Conservation (phyloP, 371 early-diverging fungal genomes). For the Thermomucor indicae-seudaticae region DNA sequence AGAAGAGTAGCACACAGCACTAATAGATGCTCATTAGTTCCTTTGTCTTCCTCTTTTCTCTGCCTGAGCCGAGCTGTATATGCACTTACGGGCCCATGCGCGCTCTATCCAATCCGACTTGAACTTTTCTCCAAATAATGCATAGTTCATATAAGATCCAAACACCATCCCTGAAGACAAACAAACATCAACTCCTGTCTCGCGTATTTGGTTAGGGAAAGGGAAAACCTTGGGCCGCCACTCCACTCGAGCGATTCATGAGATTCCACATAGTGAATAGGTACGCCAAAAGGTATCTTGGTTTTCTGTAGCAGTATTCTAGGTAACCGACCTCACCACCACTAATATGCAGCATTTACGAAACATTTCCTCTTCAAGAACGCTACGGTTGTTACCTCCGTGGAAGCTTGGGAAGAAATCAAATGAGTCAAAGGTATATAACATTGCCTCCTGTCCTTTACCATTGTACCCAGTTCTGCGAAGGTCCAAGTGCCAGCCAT, state of each 20-base stretch:
- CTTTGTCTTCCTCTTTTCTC: background rate
- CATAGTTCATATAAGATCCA: slow-evolving; percentile 40
- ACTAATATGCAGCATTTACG: no score
- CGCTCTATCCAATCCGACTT: slow-evolving; percentile 30
- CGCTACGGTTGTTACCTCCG: slow-evolving; percentile 20
- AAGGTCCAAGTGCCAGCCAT: slow-evolving; percentile 34
- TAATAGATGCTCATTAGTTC: background rate
- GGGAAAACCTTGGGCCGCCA: slow-evolving; percentile 29
- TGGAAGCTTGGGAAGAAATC: slow-evolving; percentile 20
- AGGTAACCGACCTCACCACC: slow-evolving; percentile 44
- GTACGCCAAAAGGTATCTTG: slow-evolving; percentile 35
- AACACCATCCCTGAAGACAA: slow-evolving; percentile 27
- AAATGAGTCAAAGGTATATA: background rate
- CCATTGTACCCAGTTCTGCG: slow-evolving; percentile 46
- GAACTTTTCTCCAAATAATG: slow-evolving; percentile 25
- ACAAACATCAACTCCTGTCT: background rate
- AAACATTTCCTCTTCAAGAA: background rate
- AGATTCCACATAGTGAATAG: slow-evolving; percentile 37
- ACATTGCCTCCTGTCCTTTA: slow-evolving; percentile 1
- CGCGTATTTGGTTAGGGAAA: background rate
- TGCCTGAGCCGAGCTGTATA: no score
- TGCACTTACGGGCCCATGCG: slow-evolving; percentile 31
- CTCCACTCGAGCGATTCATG: slow-evolving; percentile 34
- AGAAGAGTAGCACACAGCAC: slow-evolving; percentile 28
- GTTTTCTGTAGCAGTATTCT: slow-evolving; percentile 34